A percentile compares a stretch with the other conserved stretches of the same genome.
phyloP scores from a whole-genome alignment of 176 grass and related monocot species.

The Miscanthus lutarioriparius region DNA sequence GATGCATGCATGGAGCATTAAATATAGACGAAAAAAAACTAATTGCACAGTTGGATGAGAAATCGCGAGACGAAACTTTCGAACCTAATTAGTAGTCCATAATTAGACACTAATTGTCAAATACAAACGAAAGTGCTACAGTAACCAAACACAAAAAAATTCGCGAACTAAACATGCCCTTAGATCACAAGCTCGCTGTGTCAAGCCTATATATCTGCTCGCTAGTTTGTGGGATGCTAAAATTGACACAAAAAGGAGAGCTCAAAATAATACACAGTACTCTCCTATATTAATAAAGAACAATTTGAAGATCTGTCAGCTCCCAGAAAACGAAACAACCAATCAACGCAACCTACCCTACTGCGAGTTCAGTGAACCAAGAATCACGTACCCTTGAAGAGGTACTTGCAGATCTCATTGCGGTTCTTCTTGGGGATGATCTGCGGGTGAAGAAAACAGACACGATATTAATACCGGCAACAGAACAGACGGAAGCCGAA shows the following conservation, averaged over 20 bases:
- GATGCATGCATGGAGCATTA: no score
- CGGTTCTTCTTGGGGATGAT: slow-evolving; percentile 99
- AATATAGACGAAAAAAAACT: no score
- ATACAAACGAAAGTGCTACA: no score
- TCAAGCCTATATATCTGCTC: not conserved
- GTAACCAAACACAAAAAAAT: no score
- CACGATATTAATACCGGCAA: not conserved
- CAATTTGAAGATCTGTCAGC: not conserved
- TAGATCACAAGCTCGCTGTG: not conserved
- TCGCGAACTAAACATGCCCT: no score
- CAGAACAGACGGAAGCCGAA: not conserved
- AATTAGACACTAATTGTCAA: no score
- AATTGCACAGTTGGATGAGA: no score
- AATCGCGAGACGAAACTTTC: no score
- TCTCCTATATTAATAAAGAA: not conserved
- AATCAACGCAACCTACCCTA: not conserved
- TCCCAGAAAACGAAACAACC: not conserved
- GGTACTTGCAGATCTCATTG: slow-evolving; percentile 98
- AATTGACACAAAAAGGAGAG: not conserved
- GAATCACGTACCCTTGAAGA: slow-evolving; percentile 70
- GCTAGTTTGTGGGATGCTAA: not conserved
- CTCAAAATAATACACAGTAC: no score
- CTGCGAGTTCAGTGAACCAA: not conserved
- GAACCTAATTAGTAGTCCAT: no score
- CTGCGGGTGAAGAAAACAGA: slow-evolving; percentile 35